Evolutionary conservation across 352 stramenopile species (phyloP), one percentile per base, ranked within the genome.

Genomic region (Elongisporangium prolatum): DNA sequence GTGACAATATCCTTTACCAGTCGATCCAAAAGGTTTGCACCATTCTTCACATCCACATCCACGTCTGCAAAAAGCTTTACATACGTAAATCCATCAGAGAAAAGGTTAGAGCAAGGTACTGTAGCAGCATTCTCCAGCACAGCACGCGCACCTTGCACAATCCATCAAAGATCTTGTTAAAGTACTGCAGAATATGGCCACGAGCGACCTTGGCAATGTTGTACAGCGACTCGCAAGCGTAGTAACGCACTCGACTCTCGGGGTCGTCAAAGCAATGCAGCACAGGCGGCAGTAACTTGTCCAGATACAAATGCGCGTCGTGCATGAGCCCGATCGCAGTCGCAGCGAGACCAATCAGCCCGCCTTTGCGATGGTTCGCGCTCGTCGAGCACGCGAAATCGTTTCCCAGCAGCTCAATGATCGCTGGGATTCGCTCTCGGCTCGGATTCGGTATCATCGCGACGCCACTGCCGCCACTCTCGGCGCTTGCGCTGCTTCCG

Each of bases 81-180:
- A 22, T 22, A 44, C 4, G 18, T n/a, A 21, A 22, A 25, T 16
- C 62, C 14, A n/a, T 37, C 37, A 57, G 8, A 48, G 9, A 49
- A 20, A 51, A 13, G 18, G 1, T 7, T 24, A 54, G 8, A 2
- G 3, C 7, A 59, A n/a, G 5, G 7, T 6, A 20, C 11, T 14
- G n/a, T n/a, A n/a, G n/a, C n/a, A n/a, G n/a, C n/a, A n/a, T n/a
- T n/a, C n/a, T n/a, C n/a, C 24, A n/a, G 40, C 14, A 56, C 13
- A 57, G 14, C 21, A 49, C 59, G 2, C 5, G 9, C 4, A 76
- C 69, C 60, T 93, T 91, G 70, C 84, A 93, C 20, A 93, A 68
- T 0, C 97, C 97, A 67, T 99, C 97, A 67, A 99, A 99, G 63
- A 99, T 99, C 71, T 98, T 91, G 78, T 99, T 99, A 67, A 99